Base-by-base conservation (phyloP, 176 grass and related monocot species). In the Tillandsia leiboldiana region DNA sequence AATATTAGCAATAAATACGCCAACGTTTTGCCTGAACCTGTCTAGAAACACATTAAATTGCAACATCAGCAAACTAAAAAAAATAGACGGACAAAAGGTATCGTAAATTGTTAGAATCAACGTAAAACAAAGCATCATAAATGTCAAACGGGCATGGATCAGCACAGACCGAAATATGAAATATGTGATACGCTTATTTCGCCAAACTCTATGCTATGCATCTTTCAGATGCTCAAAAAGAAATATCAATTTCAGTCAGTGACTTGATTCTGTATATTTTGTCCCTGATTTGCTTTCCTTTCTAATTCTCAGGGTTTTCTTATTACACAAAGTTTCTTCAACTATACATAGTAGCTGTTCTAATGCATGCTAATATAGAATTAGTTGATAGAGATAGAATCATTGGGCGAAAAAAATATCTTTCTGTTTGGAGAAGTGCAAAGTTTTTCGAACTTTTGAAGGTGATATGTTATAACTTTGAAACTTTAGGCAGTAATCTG, bases 21-120 rank as follows among this genome's bases (percentile, higher is more conserved):
- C 77, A 97, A 82, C 29, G 89, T 97, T 82, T 97, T 97, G n/a
- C 94, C 89, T 8, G 89, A 99, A 78, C 94, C 94, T 85, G 89
- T 99, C 89, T 99, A 83, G 59, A 82, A 23, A 48, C 26, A 72
- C 54, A 28, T 64, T 26, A 17, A 4, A 68, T 62, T 63, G 53
- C 50, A 1, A 64, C 53, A 69, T 50, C n/a, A 75, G 18, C 10
- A 72, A 10, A 68, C 48, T 7, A 8, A 69, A 72, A 26, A 58
- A 0, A 26, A 2, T 15, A 52, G 26, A 67, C 9, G 9, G 18
- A 50, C 17, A 42, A 49, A 67, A 13, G n/a, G 20, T 48, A 65
- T 66, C 1, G 4, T 17, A 67, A 15, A 53, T 42, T 42, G 7
- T 42, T 42, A 42, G 33, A 42, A 42, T 42, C 33, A 6, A 42